Conservation (phyloP, 768 basidiomycete genomes). For the Leccinum uliginosum region DNA sequence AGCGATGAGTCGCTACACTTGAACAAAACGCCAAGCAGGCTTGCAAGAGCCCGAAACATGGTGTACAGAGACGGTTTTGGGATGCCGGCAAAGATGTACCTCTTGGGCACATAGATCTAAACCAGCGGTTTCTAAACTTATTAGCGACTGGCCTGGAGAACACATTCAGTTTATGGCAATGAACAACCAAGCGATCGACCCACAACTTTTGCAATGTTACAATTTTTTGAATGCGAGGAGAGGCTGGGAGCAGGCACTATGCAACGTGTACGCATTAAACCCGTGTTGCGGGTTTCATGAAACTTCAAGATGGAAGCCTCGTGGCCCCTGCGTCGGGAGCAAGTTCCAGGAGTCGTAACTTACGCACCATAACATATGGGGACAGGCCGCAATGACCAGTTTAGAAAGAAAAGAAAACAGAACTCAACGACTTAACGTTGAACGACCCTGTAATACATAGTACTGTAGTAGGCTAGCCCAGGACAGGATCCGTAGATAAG, state of each 20-base stretch:
- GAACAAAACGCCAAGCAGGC: not conserved
- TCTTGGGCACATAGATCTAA: not conserved
- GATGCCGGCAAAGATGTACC: not conserved
- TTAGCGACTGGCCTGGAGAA: not conserved
- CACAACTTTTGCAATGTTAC: not conserved
- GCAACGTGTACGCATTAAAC: not conserved
- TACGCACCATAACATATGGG: not conserved
- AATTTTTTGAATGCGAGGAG: not conserved
- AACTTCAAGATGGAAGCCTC: constrained; percentile 3
- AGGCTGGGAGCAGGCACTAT: not conserved
- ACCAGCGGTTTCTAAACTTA: not conserved
- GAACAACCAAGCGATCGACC: not conserved
- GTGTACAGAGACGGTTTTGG: not conserved
- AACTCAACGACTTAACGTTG: not conserved
- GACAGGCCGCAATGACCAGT: not conserved
- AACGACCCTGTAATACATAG: not conserved
- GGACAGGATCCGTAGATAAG: constrained; percentile 13
- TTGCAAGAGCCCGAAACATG: not conserved
- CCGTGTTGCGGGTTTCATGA: not conserved
- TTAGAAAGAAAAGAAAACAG: not conserved
- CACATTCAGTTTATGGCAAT: not conserved
- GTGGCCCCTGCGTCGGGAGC: constrained; percentile 9
- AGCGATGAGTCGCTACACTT: not conserved
- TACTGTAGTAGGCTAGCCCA: too few relatives aligned
- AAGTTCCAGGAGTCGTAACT: not conserved